These are phyloP conservation scores for Sarcocystis neurona DNA, from an alignment of 169 alveolate genomes.

Conservation along the genomic window DNA sequence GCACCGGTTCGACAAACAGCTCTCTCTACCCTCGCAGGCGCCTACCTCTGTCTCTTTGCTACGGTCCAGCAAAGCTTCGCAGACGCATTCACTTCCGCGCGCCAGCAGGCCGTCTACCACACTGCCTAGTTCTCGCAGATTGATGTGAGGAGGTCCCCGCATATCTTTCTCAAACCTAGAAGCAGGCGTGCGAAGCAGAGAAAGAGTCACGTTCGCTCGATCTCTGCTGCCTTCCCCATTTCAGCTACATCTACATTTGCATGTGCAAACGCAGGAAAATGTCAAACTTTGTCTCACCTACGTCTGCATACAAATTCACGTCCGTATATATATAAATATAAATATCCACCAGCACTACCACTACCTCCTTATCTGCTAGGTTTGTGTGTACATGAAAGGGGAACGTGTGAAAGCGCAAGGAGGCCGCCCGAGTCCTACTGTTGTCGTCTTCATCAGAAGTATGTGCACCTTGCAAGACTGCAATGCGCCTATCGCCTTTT, in stretches of 20 bases:
- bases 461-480: no score
- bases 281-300: not conserved
- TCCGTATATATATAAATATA: not conserved
- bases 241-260: not conserved
- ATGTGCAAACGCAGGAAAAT: not conserved
- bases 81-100: conserved; percentile 48
- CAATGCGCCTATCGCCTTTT: no score
- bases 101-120: conserved; percentile 57
- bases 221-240: not conserved
- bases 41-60: conserved; percentile 49
- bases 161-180: conserved; percentile 49
- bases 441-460: no score
- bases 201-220: not conserved
- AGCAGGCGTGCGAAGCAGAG: not conserved
- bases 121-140: conserved; percentile 41
- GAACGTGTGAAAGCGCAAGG: no score
- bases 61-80: conserved; percentile 45
- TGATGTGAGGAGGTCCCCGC: conserved; percentile 60
- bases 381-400: no score
- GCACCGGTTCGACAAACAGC: not conserved
- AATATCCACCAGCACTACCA: no score
- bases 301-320: not conserved
- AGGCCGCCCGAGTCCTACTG: no score
- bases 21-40: not conserved
- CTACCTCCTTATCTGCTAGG: no score